Evolutionary conservation across 257 asterid species (phyloP).

Genomic region (Linaria vulgaris): DNA sequence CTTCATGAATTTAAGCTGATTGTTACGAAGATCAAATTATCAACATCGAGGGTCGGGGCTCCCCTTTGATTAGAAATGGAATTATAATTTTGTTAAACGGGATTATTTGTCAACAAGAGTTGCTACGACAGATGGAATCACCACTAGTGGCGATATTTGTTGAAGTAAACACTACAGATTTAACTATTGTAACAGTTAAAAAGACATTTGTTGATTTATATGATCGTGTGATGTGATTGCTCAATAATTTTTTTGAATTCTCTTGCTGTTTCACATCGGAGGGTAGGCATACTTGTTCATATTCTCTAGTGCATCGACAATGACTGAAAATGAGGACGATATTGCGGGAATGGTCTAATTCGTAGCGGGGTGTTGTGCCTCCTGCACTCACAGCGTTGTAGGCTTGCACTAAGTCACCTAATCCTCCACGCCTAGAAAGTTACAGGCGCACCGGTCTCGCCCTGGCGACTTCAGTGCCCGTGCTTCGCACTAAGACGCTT

Average conservation of each 20-base stretch:
- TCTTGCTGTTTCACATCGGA: background rate
- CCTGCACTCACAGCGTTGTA: no score
- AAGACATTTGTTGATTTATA: constrained; percentile 7
- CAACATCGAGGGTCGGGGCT: background rate
- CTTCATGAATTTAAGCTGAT: constrained; percentile 21
- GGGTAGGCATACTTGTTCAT: background rate
- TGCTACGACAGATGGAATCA: constrained; percentile 19
- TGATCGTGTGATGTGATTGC: background rate
- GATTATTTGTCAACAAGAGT: constrained; percentile 27
- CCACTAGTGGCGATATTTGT: constrained; percentile 22
- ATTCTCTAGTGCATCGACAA: background rate
- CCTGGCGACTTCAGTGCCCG: no score
- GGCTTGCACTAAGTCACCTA: no score
- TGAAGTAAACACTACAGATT: constrained; percentile 5
- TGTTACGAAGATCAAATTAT: background rate
- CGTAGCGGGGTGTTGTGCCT: no score
- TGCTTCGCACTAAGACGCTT: no score
- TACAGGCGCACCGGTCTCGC: no score
- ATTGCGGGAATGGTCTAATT: no score
- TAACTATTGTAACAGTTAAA: constrained; percentile 20
- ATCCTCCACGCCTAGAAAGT: no score
- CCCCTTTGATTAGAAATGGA: constrained; percentile 23
- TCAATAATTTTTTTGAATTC: background rate
- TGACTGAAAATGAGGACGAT: background rate
- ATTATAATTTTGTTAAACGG: constrained; percentile 25